Conservation (phyloP, 2,329 filamentous ascomycete genomes). For the Trichoderma sp. region DNA sequence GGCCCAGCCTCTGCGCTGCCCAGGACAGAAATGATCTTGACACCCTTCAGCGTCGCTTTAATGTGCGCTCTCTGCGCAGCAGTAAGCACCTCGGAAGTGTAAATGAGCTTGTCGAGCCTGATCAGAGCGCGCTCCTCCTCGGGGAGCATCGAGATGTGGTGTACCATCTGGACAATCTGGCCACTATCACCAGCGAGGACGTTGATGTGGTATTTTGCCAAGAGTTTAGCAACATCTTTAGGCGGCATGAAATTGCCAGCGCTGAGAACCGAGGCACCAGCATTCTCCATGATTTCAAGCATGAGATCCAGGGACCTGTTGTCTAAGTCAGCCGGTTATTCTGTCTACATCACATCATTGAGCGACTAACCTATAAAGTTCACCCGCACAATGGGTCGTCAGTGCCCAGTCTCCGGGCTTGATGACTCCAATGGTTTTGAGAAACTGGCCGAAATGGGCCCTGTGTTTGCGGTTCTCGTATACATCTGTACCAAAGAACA, state of each 20-base stretch:
- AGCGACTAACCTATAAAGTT: slow-evolving; percentile 38
- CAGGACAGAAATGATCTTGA: slow-evolving; percentile 40
- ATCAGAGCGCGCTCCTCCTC: slow-evolving; percentile 26
- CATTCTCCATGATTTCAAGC: slow-evolving; percentile 41
- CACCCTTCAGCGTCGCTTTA: slow-evolving; percentile 28
- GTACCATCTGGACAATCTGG: slow-evolving; percentile 38
- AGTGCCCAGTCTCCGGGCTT: slow-evolving; percentile 40
- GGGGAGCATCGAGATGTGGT: slow-evolving; percentile 35
- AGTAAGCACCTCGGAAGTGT: slow-evolving; percentile 44
- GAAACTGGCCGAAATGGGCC: slow-evolving; percentile 33
- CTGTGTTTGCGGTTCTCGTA: slow-evolving; percentile 43
- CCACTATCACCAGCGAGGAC: slow-evolving; percentile 39
- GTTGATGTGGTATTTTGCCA: slow-evolving; percentile 37
- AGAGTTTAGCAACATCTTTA: slow-evolving; percentile 27
- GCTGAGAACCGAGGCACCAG: slow-evolving; percentile 39
- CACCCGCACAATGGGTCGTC: slow-evolving; percentile 36
- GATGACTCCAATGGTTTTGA: slow-evolving; percentile 33
- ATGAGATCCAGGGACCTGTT: slow-evolving; percentile 40
- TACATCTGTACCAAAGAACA: slow-evolving; percentile 42
- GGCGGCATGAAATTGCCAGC: slow-evolving; percentile 34
- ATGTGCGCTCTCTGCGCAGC: slow-evolving; percentile 35
- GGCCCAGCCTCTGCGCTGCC: slow-evolving; percentile 45
- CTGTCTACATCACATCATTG: background rate
- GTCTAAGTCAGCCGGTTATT: background rate
- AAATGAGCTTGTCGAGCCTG: slow-evolving; percentile 41